A percentile compares a stretch with the other conserved stretches of the same genome.
Evolutionary conservation across 179 eudicot species (phyloP).

Genomic region (Nepenthes alata): DNA sequence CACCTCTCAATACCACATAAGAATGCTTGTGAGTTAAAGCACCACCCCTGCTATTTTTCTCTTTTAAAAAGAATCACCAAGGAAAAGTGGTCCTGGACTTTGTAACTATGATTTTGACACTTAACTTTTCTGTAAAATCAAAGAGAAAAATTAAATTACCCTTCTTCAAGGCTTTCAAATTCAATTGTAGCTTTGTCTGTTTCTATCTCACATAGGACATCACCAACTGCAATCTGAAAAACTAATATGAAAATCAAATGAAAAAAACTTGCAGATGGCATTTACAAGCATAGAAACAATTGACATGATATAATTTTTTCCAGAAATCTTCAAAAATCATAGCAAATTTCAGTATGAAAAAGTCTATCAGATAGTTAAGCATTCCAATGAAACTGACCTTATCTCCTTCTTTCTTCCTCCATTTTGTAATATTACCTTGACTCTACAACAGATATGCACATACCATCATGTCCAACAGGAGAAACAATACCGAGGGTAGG

Average conservation of each 20-base stretch:
- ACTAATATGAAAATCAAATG: conserved; percentile 8
- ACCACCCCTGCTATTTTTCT: no score
- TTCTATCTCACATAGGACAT: conserved; percentile 68
- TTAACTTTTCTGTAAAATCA: not conserved
- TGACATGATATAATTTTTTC: conserved; percentile 1
- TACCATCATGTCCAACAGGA: not conserved
- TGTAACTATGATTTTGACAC: not conserved
- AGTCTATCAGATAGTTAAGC: not conserved
- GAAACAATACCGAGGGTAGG: not conserved
- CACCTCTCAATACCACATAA: no score
- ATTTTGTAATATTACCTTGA: conserved; percentile 72
- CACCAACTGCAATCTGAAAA: conserved; percentile 58
- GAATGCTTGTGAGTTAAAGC: no score
- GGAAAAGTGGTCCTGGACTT: not conserved
- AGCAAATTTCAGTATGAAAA: not conserved
- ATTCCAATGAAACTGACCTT: conserved; percentile 35
- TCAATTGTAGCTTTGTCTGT: conserved; percentile 79
- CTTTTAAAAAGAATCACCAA: not conserved
- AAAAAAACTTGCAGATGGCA: not conserved
- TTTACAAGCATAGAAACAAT: not conserved
- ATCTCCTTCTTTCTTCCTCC: conserved; percentile 77
- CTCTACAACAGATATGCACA: conserved; percentile 24
- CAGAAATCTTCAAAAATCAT: not conserved
- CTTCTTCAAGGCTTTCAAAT: conserved; percentile 70
- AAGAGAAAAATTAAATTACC: conserved; percentile 24